Evolutionary conservation across 331 rosid species (phyloP).

Genomic region (Arachis monticola): DNA sequence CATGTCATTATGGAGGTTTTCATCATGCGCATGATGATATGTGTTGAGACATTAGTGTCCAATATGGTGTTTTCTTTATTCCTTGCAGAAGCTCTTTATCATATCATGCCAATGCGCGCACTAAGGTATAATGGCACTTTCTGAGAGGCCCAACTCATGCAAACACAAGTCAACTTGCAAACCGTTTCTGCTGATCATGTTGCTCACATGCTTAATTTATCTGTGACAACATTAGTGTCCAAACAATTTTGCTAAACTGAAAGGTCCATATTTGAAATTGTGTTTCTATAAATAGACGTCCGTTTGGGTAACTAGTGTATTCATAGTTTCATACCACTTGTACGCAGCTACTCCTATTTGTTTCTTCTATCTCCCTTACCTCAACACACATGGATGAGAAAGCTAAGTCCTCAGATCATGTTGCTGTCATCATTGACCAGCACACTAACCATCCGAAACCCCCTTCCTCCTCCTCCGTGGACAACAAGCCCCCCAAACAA

Average conservation of each 20-base stretch:
- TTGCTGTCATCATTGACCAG: constrained; percentile 50
- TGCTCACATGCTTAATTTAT: not conserved
- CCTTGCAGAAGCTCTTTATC: not conserved
- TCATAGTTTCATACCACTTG: not conserved
- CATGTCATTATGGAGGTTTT: not conserved
- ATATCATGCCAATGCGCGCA: constrained; percentile 1
- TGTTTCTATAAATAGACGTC: not conserved
- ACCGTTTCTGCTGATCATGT: not conserved
- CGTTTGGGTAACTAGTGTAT: not conserved
- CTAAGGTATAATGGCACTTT: not conserved
- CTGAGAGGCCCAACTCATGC: not conserved
- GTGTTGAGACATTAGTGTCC: not conserved
- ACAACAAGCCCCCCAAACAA: constrained; percentile 29
- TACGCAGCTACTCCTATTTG: too few species aligned
- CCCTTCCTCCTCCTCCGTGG: constrained; percentile 35
- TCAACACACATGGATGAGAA: constrained; percentile 41
- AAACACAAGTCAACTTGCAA: not conserved
- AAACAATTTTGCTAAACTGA: too few species aligned
- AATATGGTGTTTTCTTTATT: not conserved
- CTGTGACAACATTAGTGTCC: too few species aligned
- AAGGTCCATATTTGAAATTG: not conserved
- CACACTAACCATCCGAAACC: constrained; percentile 28
- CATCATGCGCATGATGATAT: not conserved
- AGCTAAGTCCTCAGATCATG: constrained; percentile 43
- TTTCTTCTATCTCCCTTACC: too few species aligned